Evolutionary conservation across 805 yeast species (phyloP), one percentile per base, ranked within the genome.

Genomic region (Barnettozyma siamensis): DNA sequence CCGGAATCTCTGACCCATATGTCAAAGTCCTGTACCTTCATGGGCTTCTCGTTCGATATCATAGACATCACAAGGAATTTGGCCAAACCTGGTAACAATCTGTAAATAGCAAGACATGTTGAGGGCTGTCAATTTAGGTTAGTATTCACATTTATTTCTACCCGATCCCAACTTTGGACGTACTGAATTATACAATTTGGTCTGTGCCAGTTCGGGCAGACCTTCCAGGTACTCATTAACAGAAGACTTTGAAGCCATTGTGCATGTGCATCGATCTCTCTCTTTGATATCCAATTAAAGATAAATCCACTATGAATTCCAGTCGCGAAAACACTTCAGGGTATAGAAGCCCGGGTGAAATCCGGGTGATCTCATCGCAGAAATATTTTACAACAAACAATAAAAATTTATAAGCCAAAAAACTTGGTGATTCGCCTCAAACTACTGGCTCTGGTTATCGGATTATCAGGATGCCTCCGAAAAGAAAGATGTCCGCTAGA

Each of bases 221-320:
- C 86, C 88, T 58, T 88, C 97, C 45, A 93, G 69, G 62, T 93
- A 88, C 53, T 85, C 94, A 57, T 86, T 86, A 45, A 89, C 93
- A 2, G 82, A 77, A 38, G 70, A 60, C 21, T 63, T 50, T 7
- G 61, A 48, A 1, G 62, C 30, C 58, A 53, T 54, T 7, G 7
- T 20, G 11, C 10, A n/a, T 16, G 7, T 15, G 7, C 33, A 28
- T 11, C 7, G n/a, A 3, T 12, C 10, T 28, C 11, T 28, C 18
- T 35, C 16, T n/a, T n/a, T 19, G 24, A n/a, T n/a, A n/a, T n/a
- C n/a, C n/a, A n/a, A n/a, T n/a, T n/a, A n/a, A n/a, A n/a, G n/a
- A n/a, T n/a, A n/a, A n/a, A n/a, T n/a, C n/a, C n/a, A n/a, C n/a
- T n/a, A n/a, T n/a, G n/a, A n/a, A n/a, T n/a, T n/a, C n/a, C n/a